These are phyloP conservation scores for Saccharum officinarum DNA, from an alignment of 176 grass and related monocot species.

Conservation along the genomic window DNA sequence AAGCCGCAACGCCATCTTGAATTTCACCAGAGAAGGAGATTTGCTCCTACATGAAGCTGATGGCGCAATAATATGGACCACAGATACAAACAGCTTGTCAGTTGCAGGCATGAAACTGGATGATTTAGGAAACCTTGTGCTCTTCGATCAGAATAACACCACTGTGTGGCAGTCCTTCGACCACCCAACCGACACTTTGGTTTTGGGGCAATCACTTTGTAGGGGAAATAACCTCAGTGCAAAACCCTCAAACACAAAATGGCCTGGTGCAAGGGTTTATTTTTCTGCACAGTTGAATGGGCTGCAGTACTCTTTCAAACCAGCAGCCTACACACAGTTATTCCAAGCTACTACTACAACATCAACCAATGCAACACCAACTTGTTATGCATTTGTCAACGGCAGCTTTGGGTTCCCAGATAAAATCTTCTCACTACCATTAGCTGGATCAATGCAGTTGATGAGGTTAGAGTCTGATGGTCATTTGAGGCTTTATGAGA, in stretches of 20 bases:
- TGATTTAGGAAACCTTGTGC: not conserved
- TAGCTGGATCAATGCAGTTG: not conserved
- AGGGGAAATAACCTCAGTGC: not conserved
- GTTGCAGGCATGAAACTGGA: not conserved
- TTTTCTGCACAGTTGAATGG: not conserved
- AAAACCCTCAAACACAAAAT: not conserved
- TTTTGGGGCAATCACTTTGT: not conserved
- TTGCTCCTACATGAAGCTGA: not conserved
- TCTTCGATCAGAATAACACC: not conserved
- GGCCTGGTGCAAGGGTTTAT: not conserved
- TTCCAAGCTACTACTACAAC: not conserved
- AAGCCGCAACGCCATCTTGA: not conserved
- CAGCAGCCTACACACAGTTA: not conserved
- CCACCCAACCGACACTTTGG: not conserved
- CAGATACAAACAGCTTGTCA: not conserved
- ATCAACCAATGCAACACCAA: not conserved
- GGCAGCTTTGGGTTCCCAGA: slow-evolving; percentile 30
- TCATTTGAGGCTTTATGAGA: slow-evolving; percentile 33
- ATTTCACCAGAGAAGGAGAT: not conserved
- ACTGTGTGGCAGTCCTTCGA: not conserved
- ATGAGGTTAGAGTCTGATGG: slow-evolving; percentile 40
- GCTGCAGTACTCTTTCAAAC: not conserved
- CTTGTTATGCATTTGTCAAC: slow-evolving; percentile 37
- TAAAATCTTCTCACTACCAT: not conserved
- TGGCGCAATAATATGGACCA: not conserved